Percentiles rank a stretch among this genome's conserved stretches.
Conservation (phyloP, 2,329 filamentous ascomycete genomes). For the Metarhizium brunneum region DNA sequence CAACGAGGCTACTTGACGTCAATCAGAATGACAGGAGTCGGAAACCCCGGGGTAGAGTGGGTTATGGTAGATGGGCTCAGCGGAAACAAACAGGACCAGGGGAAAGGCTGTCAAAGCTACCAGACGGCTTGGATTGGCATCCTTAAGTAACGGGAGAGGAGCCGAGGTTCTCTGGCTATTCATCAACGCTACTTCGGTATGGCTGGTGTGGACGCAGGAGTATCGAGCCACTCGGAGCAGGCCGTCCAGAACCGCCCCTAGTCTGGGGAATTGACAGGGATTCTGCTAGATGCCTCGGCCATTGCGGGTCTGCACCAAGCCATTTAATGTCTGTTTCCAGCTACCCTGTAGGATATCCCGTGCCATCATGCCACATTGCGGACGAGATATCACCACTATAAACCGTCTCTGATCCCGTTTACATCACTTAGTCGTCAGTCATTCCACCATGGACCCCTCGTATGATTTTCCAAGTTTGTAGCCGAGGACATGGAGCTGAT, state of each 20-base stretch:
- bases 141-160: slow-evolving; percentile 1
- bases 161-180: slow-evolving; percentile 5
- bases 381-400: not conserved
- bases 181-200: not conserved
- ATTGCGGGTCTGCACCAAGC: not conserved
- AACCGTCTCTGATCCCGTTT: not conserved
- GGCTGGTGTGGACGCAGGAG: not conserved
- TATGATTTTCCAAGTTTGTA: not conserved
- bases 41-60: not conserved
- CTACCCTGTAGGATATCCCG: too few relatives aligned
- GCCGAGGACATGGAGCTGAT: not conserved
- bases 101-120: not conserved
- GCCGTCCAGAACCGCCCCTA: not conserved
- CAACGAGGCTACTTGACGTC: not conserved
- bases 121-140: not conserved
- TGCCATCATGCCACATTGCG: not conserved
- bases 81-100: not conserved
- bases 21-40: not conserved
- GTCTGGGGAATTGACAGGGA: not conserved
- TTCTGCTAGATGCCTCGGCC: not conserved
- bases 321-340: too few relatives aligned
- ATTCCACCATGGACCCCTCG: not conserved
- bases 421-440: not conserved
- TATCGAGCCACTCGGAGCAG: not conserved
- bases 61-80: not conserved